Base-by-base conservation (phyloP, 1,139 yeast species). In the Candida sojae region DNA sequence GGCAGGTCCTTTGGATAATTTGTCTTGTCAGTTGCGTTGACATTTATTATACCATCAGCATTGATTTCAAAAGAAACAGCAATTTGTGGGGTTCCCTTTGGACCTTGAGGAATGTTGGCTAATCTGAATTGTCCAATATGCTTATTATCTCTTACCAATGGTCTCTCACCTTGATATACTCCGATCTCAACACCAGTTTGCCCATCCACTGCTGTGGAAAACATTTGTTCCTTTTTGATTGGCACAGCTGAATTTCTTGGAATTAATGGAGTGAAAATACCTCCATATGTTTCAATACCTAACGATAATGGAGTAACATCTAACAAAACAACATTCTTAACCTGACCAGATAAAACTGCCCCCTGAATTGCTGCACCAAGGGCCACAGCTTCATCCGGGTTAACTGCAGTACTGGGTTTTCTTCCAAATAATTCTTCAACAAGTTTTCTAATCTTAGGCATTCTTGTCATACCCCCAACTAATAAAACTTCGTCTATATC, bases 341-440 rank as follows among this genome's bases (percentile, higher is more conserved):
- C 71, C 52, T 84, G 86, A 3, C 93, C 93, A 1, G 89, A 81
- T 32, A 86, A 67, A 5, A 86, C 83, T 26, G 90, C 92, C 25
- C 91, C 93, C 66, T 86, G 95, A 51, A 87, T 86, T 2, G 93
- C 93, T 5, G 95, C 95, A 49, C 95, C 95, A 40, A 87, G 63
- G 1, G 93, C 93, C 12, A 87, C 95, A 0, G 93, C 92, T 63
- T 87, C 95, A 62, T 87, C 95, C 1, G 95, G 95, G 57, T 87
- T 87, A 2, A 87, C 87, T 1, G 80, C 76, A 2, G 84, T 80
- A 53, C 80, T 84, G 21, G 91, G 89, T 46, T 70, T 66, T 56
- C 76, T 82, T 6, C 72, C 70, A 60, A 86, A 86, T n/a, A 82
- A 59, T 0, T 76, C 75, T 51, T 73, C 77, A 1, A 87, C 91